These are phyloP conservation scores for Lumnitzera racemosa DNA, from an alignment of 345 rosid species.

Conservation along the genomic window DNA sequence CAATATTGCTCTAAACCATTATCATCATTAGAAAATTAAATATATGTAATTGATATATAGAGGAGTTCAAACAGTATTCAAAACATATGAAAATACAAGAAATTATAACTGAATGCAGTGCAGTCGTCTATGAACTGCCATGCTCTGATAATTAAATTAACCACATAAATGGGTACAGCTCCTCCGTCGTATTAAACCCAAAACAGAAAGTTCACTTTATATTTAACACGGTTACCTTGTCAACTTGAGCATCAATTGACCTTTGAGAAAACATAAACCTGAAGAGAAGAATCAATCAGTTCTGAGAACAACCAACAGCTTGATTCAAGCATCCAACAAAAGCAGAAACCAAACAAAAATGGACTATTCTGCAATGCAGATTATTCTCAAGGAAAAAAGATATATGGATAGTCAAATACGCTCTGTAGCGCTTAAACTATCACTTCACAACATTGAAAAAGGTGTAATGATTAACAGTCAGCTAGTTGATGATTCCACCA, in stretches of 20 bases:
- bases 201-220: neutral
- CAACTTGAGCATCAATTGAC: slow-evolving; percentile 36
- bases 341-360: neutral
- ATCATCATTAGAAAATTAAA: too few relatives aligned
- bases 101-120: neutral
- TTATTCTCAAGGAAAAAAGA: neutral
- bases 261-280: slow-evolving; percentile 42
- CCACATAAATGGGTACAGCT: neutral
- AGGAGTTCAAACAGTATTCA: neutral
- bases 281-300: slow-evolving; percentile 13
- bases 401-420: neutral
- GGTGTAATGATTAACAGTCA: neutral
- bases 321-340: neutral
- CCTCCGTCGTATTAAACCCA: neutral
- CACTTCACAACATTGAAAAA: neutral
- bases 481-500: too few relatives aligned
- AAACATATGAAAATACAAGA: neutral
- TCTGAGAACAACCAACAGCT: slow-evolving; percentile 7
- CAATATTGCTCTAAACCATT: too few relatives aligned
- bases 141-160: neutral
- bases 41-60: neutral
- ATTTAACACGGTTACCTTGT: slow-evolving; percentile 43
- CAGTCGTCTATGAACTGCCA: too few relatives aligned
- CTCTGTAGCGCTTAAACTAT: neutral
- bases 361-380: neutral